Evolutionary conservation across 202 grass and related monocot genomes (phyloP), one percentile per base, ranked within the genome.

Genomic region (Setaria viridis): DNA sequence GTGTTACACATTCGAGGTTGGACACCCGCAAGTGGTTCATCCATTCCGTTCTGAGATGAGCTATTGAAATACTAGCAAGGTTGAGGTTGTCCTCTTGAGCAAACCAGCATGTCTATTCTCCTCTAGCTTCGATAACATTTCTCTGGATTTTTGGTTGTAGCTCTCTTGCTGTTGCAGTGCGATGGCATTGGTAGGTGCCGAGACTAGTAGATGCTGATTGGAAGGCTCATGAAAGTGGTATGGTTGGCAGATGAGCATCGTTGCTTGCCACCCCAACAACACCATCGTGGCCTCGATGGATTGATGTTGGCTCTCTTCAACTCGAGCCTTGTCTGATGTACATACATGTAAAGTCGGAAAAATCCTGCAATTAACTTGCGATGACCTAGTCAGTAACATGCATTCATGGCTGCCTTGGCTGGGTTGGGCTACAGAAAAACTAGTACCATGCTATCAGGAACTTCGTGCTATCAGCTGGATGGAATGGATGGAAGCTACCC

Each of bases 1-100:
- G 29, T 63, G 60, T 63, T 11, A 6, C 33, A 29, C 11, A 45
- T 13, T 10, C 0, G 9, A 7, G 21, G 56, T 63, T 17, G 34
- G 30, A 67, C 39, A 57, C 11, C 29, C 47, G 45, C 62, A 82
- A 69, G 13, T 50, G 49, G 37, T 9, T 13, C 58, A 48, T 64
- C 39, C 21, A 47, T 34, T 84, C 64, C 17, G 72, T 45, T 45
- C 70, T 51, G 53, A 74, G 60, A 89, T 76, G 75, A 80, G 39
- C 13, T 85, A 60, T 51, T 11, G 6, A 15, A 50, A 50, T 72
- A 37, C 47, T 39, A 66, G 2, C 15, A 37, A 4, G 25, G 30
- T 34, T 56, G 13, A 6, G 34, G 25, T 55, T 70, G 9, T 69
- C 59, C 35, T 21, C 11, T 21, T 37, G 37, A 25, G 30, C 11